Percentiles rank a stretch among this genome's conserved stretches.
These are phyloP conservation scores for Phoma herbarum DNA, from an alignment of 2,329 filamentous ascomycete species.

Conservation along the genomic window DNA sequence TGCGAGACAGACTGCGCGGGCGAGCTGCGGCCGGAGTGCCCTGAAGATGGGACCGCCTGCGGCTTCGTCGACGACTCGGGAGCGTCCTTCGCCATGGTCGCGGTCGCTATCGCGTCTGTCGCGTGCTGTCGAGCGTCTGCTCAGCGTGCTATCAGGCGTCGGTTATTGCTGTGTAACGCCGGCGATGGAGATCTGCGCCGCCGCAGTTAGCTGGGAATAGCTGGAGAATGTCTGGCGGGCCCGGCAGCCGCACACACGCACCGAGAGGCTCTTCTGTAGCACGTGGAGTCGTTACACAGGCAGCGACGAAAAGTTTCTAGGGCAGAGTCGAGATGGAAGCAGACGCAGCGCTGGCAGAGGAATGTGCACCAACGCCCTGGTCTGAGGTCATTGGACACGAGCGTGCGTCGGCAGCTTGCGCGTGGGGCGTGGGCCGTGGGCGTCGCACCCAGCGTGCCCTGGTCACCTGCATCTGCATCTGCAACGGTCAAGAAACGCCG, in stretches of 20 bases:
- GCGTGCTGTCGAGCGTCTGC: constrained; percentile 15
- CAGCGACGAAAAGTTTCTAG: no score
- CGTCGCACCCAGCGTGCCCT: constrained; percentile 8
- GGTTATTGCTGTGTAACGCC: constrained; percentile 37
- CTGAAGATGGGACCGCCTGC: constrained; percentile 42
- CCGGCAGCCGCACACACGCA: constrained; percentile 13
- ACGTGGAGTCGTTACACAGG: constrained; percentile 11
- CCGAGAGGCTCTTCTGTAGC: constrained; percentile 12
- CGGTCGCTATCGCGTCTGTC: constrained; percentile 10
- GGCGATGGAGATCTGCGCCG: constrained; percentile 21
- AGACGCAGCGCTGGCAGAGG: constrained; percentile 15
- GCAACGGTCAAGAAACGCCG: constrained; percentile 26
- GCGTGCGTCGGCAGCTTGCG: neutral
- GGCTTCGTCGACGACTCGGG: constrained; percentile 39
- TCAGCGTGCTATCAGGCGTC: constrained; percentile 19
- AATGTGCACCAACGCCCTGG: constrained; percentile 14
- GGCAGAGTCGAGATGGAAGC: constrained; percentile 14
- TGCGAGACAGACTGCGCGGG: constrained; percentile 42
- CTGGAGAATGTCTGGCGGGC: neutral
- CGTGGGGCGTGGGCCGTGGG: constrained; percentile 7
- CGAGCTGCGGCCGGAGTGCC: constrained; percentile 38
- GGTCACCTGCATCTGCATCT: constrained; percentile 14
- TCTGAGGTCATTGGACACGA: constrained; percentile 20
- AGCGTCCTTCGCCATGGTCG: constrained; percentile 13
- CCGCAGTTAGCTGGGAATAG: constrained; percentile 4